Evolutionary conservation across 2,329 filamentous ascomycete species (phyloP), one percentile per base, ranked within the genome.

Genomic region (Xylariaceae sp.): DNA sequence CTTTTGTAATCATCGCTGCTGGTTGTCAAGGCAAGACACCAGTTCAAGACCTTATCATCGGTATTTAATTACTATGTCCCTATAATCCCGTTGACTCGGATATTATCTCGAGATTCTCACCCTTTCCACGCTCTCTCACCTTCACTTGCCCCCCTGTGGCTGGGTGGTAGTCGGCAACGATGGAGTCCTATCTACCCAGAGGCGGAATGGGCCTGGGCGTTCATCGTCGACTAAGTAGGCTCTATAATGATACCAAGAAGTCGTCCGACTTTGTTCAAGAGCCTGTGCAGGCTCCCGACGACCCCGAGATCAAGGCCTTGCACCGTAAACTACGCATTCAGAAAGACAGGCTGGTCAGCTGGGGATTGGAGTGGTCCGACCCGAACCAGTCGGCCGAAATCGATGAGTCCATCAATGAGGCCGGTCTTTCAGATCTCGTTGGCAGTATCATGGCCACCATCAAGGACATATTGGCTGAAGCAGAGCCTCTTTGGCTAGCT

Each of bases 321-420:
- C 86, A 91, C 68, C 84, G 87, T 59, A 89, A 89, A 68, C 80
- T 90, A 60, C 81, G 86, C 60, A 90, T 91, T 62, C 88, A 91
- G 65, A 89, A 89, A 68, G 87, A 91, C 72, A 80, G 88, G 12
- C 76, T 91, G 46, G 84, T 89, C 55, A 86, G 84, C 57, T 92
- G 88, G 88, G 88, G 88, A 0, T 74, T 90, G 50, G 86, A 90
- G 69, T 92, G 88, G 88, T 88, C 84, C 53, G 87, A 91, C 68
- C 83, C 85, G 12, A 80, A 76, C 60, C 80, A 85, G 65, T 78
- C 84, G 56, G 80, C 83, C 64, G 83, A 88, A 69, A 91, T 91
- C 59, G 83, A 86, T 64, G 82, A 85, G 65, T 83, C 81, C 11
- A 74, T 86, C 6, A 88, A 87, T 64, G 85, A 87, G 67, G 85